Base-by-base conservation (phyloP, 768 basidiomycete genomes). In the Lactifluus hygrophoroides region DNA sequence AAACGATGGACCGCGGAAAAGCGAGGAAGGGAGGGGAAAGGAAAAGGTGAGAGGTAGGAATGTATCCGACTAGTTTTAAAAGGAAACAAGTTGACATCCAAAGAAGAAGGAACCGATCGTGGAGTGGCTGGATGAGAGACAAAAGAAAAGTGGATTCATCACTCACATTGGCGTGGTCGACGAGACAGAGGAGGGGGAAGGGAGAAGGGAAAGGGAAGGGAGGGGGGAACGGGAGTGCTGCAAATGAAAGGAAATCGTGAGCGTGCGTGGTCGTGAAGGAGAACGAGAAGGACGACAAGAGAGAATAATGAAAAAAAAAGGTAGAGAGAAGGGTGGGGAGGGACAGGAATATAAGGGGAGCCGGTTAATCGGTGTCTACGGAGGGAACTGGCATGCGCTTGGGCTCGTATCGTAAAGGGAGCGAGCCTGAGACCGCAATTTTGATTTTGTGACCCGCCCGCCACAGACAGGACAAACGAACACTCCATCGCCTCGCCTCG, bases 191-290 rank as follows among this genome's bases (percentile, higher is more conserved):
- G 35, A 17, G 13, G 52, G 35, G 6, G 17, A 3, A 13, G 34
- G 45, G 37, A 13, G 57, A 10, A 32, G 5, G 10, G 32, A 32
- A 38, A 38, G 35, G 6, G 17, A 3, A 13, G 34, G 45, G 37
- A 13, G 57, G 5, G 10, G 32, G 25, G 57, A 25, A 34, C 38
- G 46, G 17, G 16, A 28, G 37, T 23, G 55, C 55, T 63, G 43
- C 11, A 56, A 37, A 55, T 16, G 55, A 65, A 67, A 64, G 56
- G 60, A 51, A 62, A 17, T 64, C 52, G 64, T 64, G 47, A 64
- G 64, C 64, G 61, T 63, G 42, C 37, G 51, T 53, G 58, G 60
- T 74, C 73, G 72, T 74, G 66, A 76, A 74, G 70, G 70, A 64
- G 69, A 59, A 42, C 56, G 61, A 68, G 56, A 56, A 57, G 38